A percentile compares a stretch with the other conserved stretches of the same genome.
These are phyloP conservation scores for Penicillium sumatraense DNA, from an alignment of 2,329 filamentous ascomycete species.

Conservation along the genomic window DNA sequence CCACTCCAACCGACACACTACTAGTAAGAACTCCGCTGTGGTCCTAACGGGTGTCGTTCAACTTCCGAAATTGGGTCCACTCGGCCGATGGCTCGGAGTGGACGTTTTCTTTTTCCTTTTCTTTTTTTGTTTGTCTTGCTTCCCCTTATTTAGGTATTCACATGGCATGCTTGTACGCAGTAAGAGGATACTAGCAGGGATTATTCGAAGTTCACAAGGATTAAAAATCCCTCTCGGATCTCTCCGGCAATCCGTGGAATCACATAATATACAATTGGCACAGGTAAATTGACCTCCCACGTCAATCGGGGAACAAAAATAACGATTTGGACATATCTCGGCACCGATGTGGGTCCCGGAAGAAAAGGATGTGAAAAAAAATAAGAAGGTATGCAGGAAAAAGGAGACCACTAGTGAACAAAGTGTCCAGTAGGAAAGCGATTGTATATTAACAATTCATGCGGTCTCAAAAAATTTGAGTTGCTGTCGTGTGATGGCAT, in stretches of 20 bases:
- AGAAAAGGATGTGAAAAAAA: background rate
- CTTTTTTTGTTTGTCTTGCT: background rate
- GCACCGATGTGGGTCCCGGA: slow-evolving; percentile 7
- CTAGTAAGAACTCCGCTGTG: slow-evolving; percentile 17
- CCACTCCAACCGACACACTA: background rate
- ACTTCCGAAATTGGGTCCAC: slow-evolving; percentile 13
- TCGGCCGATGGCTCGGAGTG: slow-evolving; percentile 14
- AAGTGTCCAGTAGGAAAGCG: slow-evolving; percentile 2
- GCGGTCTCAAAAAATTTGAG: background rate
- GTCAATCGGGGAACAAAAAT: background rate
- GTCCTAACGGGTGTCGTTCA: slow-evolving; percentile 20
- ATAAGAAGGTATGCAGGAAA: slow-evolving; percentile 3
- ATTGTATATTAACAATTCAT: background rate
- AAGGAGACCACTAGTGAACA: background rate
- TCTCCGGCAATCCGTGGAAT: background rate
- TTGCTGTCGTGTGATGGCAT: slow-evolving; percentile 20
- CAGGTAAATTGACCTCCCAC: background rate
- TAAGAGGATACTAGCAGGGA: background rate
- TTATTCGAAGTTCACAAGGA: background rate
- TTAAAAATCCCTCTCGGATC: background rate
- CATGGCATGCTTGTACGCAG: no score
- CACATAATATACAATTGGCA: background rate
- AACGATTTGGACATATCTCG: background rate
- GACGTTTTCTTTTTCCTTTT: background rate
- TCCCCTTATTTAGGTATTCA: background rate